These are phyloP conservation scores for Marchantia paleacea DNA, from an alignment of 225 moss, liverwort and hornwort species.

Conservation along the genomic window DNA sequence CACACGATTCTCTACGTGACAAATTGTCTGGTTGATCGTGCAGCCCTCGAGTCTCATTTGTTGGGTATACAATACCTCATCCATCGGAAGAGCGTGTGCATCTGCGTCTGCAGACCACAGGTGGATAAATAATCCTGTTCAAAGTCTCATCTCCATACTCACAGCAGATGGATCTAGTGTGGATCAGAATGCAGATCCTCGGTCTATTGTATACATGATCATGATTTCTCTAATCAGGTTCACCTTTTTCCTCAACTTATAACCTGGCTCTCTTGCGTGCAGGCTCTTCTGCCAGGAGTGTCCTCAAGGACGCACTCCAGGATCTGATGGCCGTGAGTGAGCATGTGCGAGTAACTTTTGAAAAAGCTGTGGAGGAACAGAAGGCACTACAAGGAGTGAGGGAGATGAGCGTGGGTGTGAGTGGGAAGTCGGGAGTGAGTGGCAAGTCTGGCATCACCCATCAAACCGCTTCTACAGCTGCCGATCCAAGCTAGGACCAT, in stretches of 20 bases:
- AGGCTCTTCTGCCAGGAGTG: constrained; percentile 64
- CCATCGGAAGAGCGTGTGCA: constrained; percentile 91
- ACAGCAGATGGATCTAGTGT: neutral
- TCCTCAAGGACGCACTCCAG: constrained; percentile 69
- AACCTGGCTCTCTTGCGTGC: neutral
- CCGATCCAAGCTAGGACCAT: neutral
- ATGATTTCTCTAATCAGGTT: neutral
- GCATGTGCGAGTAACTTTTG: constrained; percentile 47
- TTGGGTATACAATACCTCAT: constrained; percentile 86
- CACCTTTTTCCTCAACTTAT: neutral
- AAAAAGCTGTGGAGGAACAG: constrained; percentile 59
- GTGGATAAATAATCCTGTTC: constrained; percentile 32
- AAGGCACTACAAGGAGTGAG: constrained; percentile 55
- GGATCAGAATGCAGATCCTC: neutral
- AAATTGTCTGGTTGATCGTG: constrained; percentile 22
- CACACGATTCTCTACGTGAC: neutral
- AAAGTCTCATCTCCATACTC: neutral
- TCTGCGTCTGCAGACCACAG: constrained; percentile 82
- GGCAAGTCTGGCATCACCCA: constrained; percentile 42
- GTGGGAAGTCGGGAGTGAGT: constrained; percentile 35
- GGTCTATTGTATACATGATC: too few relatives aligned
- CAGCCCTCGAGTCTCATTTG: constrained; percentile 79
- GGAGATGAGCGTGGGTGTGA: constrained; percentile 72
- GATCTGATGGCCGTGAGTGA: constrained; percentile 66
- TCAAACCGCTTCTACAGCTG: neutral